These are phyloP conservation scores for Trapa incisa DNA, from an alignment of 345 rosid species.

Conservation along the genomic window DNA sequence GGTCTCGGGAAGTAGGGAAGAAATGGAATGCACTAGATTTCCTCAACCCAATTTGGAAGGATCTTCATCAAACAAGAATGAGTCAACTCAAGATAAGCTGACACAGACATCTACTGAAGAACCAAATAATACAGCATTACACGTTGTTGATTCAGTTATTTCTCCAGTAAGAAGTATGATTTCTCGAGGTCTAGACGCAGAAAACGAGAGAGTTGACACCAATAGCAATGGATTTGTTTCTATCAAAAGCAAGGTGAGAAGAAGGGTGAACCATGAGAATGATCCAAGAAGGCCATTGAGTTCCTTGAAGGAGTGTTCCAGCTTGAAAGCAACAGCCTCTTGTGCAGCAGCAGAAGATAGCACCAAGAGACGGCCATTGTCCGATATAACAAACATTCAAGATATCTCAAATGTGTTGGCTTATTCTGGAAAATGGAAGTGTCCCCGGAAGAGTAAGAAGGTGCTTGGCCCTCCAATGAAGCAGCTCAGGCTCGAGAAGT, in stretches of 20 bases:
- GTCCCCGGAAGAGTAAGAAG: constrained; percentile 63
- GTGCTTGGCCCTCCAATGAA: constrained; percentile 53
- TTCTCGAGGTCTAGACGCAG: constrained; percentile 15
- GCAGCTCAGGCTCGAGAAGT: constrained; percentile 72
- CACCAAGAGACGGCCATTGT: constrained; percentile 26
- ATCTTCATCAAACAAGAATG: neutral
- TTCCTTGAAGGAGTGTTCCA: constrained; percentile 19
- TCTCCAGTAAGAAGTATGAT: constrained; percentile 6
- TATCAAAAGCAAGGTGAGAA: constrained; percentile 23
- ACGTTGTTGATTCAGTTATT: neutral
- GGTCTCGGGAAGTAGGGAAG: neutral
- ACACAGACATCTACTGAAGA: neutral
- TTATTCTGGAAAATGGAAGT: constrained; percentile 58
- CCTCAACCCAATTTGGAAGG: neutral
- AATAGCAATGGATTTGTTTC: constrained; percentile 28
- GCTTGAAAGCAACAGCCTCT: constrained; percentile 11
- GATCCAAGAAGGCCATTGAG: constrained; percentile 7
- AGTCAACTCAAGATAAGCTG: neutral
- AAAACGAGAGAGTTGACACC: constrained; percentile 15
- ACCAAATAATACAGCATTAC: neutral
- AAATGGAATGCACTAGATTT: neutral
- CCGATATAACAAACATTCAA: constrained; percentile 41
- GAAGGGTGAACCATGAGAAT: constrained; percentile 17
- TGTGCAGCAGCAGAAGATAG: constrained; percentile 4
- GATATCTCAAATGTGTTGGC: constrained; percentile 13